Percentiles rank a stretch among this genome's conserved stretches.
Evolutionary conservation across 78 protist species (phyloP).

Genomic region (Dictyostelium purpureum): DNA sequence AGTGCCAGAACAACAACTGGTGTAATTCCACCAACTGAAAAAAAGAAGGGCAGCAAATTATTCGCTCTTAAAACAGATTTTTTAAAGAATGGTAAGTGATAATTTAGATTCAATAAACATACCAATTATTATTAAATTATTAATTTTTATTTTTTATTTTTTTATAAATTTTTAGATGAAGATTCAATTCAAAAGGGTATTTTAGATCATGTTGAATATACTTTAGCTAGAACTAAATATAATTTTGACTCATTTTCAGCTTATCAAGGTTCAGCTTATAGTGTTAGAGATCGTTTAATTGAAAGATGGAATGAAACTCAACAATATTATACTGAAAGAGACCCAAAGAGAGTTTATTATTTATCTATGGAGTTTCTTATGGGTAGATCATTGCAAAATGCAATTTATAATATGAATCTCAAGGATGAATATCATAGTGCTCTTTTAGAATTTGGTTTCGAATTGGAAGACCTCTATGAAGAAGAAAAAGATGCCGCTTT

Average conservation of each 20-base stretch:
- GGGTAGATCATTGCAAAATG: constrained; percentile 93
- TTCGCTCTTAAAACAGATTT: constrained; percentile 73
- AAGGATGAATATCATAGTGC: constrained; percentile 83
- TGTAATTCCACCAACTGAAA: constrained; percentile 79
- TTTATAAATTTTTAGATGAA: constrained; percentile 32
- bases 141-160: neutral
- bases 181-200: constrained; percentile 82
- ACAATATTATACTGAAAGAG: constrained; percentile 64
- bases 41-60: constrained; percentile 65
- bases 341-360: constrained; percentile 93
- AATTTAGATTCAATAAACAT: neutral
- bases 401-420: constrained; percentile 87
- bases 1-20: constrained; percentile 79
- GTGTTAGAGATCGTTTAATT: constrained; percentile 86
- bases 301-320: constrained; percentile 88
- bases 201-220: constrained; percentile 87
- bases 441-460: constrained; percentile 76
- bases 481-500: constrained; percentile 97
- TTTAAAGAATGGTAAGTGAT: constrained; percentile 51
- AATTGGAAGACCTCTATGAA: constrained; percentile 85
- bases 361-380: constrained; percentile 94
- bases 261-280: constrained; percentile 87
- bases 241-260: constrained; percentile 79
- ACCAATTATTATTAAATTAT: neutral
- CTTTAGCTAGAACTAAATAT: constrained; percentile 85